Percentiles rank a stretch among this genome's conserved stretches.
These are phyloP conservation scores for Saccharomycopsis capsularis DNA, from an alignment of 805 yeast species.

Conservation along the genomic window DNA sequence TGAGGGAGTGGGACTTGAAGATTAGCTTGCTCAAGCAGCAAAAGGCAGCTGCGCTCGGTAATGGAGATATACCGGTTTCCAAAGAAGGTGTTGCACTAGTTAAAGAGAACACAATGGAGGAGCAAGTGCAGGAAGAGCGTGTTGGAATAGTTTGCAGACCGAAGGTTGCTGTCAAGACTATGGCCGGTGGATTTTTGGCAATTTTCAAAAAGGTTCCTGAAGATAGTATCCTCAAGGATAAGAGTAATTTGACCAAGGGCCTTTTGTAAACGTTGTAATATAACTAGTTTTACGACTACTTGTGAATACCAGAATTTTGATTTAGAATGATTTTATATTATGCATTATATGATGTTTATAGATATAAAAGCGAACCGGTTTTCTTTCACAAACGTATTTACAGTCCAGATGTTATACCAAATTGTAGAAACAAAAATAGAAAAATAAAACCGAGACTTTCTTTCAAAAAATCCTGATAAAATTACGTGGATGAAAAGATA, in stretches of 20 bases:
- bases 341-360: too few species aligned
- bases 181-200: conserved; percentile 47
- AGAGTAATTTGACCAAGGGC: neutral
- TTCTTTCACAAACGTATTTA: too few species aligned
- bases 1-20: conserved; percentile 46
- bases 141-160: conserved; percentile 37
- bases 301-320: too few species aligned
- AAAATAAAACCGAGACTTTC: too few species aligned
- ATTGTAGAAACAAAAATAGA: too few species aligned
- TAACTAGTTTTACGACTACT: too few species aligned
- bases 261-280: neutral
- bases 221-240: neutral
- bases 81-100: neutral
- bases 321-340: neutral
- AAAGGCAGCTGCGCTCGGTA: neutral
- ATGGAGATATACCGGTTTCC: neutral
- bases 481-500: too few species aligned
- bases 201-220: conserved; percentile 32
- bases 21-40: conserved; percentile 32
- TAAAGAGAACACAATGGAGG: neutral
- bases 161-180: conserved; percentile 39
- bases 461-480: too few species aligned
- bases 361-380: too few species aligned
- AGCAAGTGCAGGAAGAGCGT: neutral
- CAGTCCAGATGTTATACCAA: too few species aligned